These are phyloP conservation scores for Colletotrichum somersetense DNA, from an alignment of 2,329 filamentous ascomycete genomes.

Conservation along the genomic window DNA sequence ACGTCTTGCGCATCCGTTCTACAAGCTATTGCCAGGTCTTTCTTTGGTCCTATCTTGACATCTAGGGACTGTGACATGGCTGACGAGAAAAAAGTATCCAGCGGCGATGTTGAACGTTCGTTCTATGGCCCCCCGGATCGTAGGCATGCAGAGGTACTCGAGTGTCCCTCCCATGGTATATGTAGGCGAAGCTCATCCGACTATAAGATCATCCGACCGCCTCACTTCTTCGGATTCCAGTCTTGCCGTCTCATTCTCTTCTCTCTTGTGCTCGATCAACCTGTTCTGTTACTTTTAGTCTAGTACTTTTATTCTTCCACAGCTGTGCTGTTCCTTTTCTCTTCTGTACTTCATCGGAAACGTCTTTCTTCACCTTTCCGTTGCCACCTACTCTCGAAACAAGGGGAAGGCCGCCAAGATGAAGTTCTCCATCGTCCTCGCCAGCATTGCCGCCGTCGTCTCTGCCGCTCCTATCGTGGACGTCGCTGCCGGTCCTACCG, in stretches of 20 bases:
- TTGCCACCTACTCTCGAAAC: conserved; percentile 24
- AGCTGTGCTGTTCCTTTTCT: conserved; percentile 34
- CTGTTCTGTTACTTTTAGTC: neutral
- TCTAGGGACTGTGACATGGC: neutral
- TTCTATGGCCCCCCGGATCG: neutral
- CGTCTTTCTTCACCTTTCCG: conserved; percentile 24
- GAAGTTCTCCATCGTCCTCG: conserved; percentile 52
- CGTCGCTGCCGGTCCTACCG: conserved; percentile 1
- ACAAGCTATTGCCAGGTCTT: neutral
- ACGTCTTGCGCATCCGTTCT: neutral
- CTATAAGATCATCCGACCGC: conserved; percentile 28
- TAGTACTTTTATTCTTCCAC: neutral
- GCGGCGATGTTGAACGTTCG: conserved; percentile 10
- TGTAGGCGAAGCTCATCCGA: neutral
- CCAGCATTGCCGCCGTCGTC: conserved; percentile 46
- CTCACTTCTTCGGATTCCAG: neutral
- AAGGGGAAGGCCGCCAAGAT: conserved; percentile 44
- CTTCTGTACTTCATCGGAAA: conserved; percentile 26
- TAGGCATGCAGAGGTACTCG: neutral
- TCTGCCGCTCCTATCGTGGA: conserved; percentile 44
- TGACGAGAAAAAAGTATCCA: neutral
- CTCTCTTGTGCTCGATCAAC: conserved; percentile 19
- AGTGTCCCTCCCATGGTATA: neutral
- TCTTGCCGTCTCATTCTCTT: conserved; percentile 19
- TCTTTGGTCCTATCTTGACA: neutral